These are phyloP conservation scores for Camellia sinensis DNA, from an alignment of 148 eudicot genomes.

Conservation along the genomic window DNA sequence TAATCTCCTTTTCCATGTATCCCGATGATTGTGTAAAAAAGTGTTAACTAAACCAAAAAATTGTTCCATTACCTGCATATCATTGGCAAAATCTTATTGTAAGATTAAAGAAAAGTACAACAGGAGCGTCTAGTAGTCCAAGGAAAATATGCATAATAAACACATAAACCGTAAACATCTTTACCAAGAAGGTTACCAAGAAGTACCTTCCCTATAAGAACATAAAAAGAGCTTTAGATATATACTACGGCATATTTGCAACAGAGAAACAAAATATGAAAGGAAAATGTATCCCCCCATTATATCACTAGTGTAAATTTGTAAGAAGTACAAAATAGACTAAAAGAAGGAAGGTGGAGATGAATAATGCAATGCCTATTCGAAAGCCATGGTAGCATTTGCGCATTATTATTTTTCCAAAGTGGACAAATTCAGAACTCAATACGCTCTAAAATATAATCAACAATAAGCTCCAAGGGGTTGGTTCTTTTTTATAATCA, in stretches of 20 bases:
- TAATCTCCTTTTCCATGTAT: conserved; percentile 86
- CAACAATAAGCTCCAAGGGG: not conserved
- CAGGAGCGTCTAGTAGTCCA: not conserved
- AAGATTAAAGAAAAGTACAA: not conserved
- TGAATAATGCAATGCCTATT: not conserved
- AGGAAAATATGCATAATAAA: conserved; percentile 6
- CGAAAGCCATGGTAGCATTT: not conserved
- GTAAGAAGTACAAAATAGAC: not conserved
- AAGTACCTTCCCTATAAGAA: not conserved
- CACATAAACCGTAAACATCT: not conserved
- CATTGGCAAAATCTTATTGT: not conserved
- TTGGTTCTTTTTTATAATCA: not conserved
- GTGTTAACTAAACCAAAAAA: conserved; percentile 95
- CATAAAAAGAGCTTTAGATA: not conserved
- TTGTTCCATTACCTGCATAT: conserved; percentile 94
- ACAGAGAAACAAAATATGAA: not conserved
- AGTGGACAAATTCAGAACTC: not conserved
- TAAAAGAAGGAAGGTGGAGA: not conserved
- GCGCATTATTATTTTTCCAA: not conserved
- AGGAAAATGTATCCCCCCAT: not conserved
- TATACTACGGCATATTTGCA: not conserved
- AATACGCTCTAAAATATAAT: not conserved
- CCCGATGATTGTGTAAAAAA: conserved; percentile 81
- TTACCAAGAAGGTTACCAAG: conserved; percentile 1
- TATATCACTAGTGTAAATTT: not conserved